Conservation (phyloP, 495 filamentous ascomycete species). For the Chaetomidium leptoderma region DNA sequence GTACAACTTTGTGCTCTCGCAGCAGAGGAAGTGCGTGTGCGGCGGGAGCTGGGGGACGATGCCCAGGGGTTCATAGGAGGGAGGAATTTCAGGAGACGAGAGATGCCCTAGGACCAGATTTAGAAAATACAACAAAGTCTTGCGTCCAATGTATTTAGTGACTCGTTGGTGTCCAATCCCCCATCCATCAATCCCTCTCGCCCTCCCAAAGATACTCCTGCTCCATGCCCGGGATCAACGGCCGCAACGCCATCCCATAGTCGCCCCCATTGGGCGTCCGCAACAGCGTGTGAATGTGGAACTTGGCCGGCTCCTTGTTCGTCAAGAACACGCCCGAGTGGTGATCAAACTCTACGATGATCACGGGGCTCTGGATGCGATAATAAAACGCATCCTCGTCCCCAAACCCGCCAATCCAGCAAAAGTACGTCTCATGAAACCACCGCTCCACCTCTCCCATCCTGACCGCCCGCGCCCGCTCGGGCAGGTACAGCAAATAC, state of each 20-base stretch:
- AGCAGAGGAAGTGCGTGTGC: slow-evolving; percentile 52
- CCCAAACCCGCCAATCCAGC: slow-evolving; percentile 66
- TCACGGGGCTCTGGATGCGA: slow-evolving; percentile 67
- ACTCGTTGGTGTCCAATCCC: background rate
- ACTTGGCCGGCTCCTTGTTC: slow-evolving; percentile 68
- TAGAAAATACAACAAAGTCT: too few relatives aligned
- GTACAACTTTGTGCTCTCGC: slow-evolving; percentile 48
- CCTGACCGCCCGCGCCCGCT: slow-evolving; percentile 45
- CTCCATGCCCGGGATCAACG: slow-evolving; percentile 25
- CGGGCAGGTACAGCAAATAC: slow-evolving; percentile 62
- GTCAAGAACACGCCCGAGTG: slow-evolving; percentile 74
- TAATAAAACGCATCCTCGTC: slow-evolving; percentile 71
- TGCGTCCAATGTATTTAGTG: too few relatives aligned
- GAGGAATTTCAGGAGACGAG: background rate
- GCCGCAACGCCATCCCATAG: slow-evolving; percentile 55
- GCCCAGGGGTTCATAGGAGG: slow-evolving; percentile 19
- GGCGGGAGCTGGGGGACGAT: slow-evolving; percentile 47
- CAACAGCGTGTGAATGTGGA: slow-evolving; percentile 69
- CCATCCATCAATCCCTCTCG: background rate
- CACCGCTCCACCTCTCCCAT: slow-evolving; percentile 48
- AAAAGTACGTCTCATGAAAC: slow-evolving; percentile 66
- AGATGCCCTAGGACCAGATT: too few relatives aligned
- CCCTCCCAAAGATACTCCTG: slow-evolving; percentile 45
- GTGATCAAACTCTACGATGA: slow-evolving; percentile 72
- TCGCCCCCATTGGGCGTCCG: slow-evolving; percentile 69